Conservation (phyloP, 176 grass and related monocot species). For the Olyra latifolia region DNA sequence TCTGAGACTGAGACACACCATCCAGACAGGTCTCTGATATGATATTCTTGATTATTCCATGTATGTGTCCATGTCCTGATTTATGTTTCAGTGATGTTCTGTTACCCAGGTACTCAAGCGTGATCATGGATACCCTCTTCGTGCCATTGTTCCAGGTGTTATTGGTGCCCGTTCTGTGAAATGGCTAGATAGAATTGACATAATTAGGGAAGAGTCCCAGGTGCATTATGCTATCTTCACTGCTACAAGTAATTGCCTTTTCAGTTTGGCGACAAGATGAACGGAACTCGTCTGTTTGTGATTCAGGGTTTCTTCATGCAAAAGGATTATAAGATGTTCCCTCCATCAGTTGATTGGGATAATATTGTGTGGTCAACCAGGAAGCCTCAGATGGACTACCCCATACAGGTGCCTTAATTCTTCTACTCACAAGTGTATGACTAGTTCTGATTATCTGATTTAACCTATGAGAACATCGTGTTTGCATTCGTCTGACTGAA, state of each 20-base stretch:
- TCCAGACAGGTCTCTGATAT: not conserved
- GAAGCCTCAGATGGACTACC: slow-evolving; percentile 70
- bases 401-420: slow-evolving; percentile 49
- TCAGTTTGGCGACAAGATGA: not conserved
- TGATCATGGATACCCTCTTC: slow-evolving; percentile 66
- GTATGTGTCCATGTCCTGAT: not conserved
- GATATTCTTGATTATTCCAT: not conserved
- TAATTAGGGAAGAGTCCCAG: slow-evolving; percentile 60
- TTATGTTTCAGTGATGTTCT: not conserved
- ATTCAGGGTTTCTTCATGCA: slow-evolving; percentile 79
- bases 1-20: not conserved
- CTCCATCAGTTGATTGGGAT: slow-evolving; percentile 68
- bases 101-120: slow-evolving; percentile 51
- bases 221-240: slow-evolving; percentile 8
- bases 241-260: not conserved
- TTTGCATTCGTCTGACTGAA: not conserved
- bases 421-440: not conserved
- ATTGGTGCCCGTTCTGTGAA: slow-evolving; percentile 77
- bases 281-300: slow-evolving; percentile 10
- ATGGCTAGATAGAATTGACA: slow-evolving; percentile 61
- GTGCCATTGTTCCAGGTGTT: slow-evolving; percentile 59
- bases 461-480: not conserved
- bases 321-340: slow-evolving; percentile 83
- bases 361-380: slow-evolving; percentile 64
- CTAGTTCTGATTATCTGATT: not conserved